These are phyloP conservation scores for Firmiana major DNA, from an alignment of 345 rosid genomes.

Conservation along the genomic window DNA sequence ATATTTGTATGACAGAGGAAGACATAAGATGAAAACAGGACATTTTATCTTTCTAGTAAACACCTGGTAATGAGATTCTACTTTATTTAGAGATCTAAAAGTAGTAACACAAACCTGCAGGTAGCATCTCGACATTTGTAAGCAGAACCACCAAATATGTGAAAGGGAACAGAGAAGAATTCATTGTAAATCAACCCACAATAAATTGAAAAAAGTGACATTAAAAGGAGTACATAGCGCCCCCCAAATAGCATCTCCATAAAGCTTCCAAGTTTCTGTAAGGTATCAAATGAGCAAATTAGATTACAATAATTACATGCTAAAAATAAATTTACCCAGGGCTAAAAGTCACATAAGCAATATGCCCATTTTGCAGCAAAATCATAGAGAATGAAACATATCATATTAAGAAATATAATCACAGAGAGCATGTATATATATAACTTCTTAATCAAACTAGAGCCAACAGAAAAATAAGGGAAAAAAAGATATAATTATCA, in stretches of 20 bases:
- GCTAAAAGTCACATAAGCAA: background rate
- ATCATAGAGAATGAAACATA: background rate
- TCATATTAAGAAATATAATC: background rate
- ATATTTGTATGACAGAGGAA: background rate
- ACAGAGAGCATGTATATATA: background rate
- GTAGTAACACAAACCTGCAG: conserved; percentile 58
- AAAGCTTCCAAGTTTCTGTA: conserved; percentile 97
- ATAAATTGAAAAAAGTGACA: conserved; percentile 91
- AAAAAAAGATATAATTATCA: background rate
- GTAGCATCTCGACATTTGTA: conserved; percentile 79
- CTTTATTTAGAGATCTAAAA: background rate
- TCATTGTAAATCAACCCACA: conserved; percentile 98
- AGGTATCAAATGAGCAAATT: conserved; percentile 12
- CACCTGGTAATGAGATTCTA: background rate
- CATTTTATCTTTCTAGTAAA: conserved; percentile 10
- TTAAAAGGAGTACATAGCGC: conserved; percentile 82
- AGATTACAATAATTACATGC: conserved; percentile 3
- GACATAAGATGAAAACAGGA: conserved; percentile 8
- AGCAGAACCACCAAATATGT: conserved; percentile 92
- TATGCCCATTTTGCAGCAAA: background rate
- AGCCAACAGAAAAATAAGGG: background rate
- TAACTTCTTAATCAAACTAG: background rate
- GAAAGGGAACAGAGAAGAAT: conserved; percentile 93
- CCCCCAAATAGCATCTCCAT: conserved; percentile 99
- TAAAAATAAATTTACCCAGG: background rate